Evolutionary conservation across 257 asterid genomes (phyloP).

Genomic region (Ehretia macrophylla): DNA sequence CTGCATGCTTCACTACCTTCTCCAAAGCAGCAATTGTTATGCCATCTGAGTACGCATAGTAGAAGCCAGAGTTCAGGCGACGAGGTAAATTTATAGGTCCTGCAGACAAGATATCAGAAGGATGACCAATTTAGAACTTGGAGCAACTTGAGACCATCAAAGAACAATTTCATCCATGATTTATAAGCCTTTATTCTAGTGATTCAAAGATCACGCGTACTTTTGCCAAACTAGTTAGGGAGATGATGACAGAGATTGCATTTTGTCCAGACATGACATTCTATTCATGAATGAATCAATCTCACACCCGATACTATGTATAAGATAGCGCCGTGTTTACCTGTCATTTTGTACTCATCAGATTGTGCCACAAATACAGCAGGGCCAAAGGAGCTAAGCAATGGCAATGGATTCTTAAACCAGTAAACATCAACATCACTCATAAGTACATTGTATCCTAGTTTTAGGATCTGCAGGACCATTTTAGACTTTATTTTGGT

Average conservation of each 20-base stretch:
- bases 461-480: slow-evolving; percentile 80
- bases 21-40: slow-evolving; percentile 58
- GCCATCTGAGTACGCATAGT: slow-evolving; percentile 65
- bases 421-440: slow-evolving; percentile 51
- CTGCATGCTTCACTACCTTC: slow-evolving; percentile 84
- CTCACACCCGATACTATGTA: no score
- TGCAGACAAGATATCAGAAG: slow-evolving; percentile 26
- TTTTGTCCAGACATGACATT: no score
- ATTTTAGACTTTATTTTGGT: slow-evolving; percentile 86
- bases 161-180: background rate
- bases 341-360: slow-evolving; percentile 69
- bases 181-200: no score
- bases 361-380: slow-evolving; percentile 79
- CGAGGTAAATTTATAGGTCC: slow-evolving; percentile 92
- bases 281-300: no score
- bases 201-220: no score
- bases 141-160: background rate
- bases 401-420: slow-evolving; percentile 65
- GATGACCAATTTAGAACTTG: background rate
- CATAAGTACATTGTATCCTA: slow-evolving; percentile 55
- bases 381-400: slow-evolving; percentile 74
- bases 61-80: slow-evolving; percentile 95
- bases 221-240: no score
- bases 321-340: slow-evolving; percentile 25
- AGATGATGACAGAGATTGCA: no score